These are phyloP conservation scores for Colletotrichum brevisporum DNA, from an alignment of 2,329 filamentous ascomycete species.

Conservation along the genomic window DNA sequence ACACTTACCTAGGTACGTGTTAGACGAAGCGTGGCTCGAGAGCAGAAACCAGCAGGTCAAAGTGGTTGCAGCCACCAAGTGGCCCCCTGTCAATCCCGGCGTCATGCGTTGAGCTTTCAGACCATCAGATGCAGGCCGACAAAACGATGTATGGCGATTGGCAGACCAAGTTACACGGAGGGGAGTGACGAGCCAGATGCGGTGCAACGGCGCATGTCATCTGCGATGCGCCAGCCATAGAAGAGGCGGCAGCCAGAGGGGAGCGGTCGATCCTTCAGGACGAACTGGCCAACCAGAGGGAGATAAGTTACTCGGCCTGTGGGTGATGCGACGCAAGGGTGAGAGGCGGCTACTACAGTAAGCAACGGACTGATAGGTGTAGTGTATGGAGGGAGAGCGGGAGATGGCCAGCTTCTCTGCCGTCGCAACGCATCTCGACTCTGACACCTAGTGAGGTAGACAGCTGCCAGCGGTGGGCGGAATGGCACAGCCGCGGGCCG, in stretches of 20 bases:
- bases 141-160: conserved; percentile 16
- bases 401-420: conserved; percentile 7
- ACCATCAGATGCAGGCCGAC: conserved; percentile 12
- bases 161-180: conserved; percentile 5
- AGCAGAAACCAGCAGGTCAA: neutral
- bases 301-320: neutral
- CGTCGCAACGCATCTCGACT: conserved; percentile 1
- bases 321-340: conserved; percentile 37
- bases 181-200: conserved; percentile 21
- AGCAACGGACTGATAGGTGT: neutral
- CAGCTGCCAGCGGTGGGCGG: neutral
- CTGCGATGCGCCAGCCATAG: conserved; percentile 11
- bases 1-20: neutral
- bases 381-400: conserved; percentile 3
- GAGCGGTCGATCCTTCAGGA: conserved; percentile 21
- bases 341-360: neutral
- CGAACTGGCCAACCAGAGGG: conserved; percentile 8
- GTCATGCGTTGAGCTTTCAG: conserved; percentile 30
- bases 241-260: conserved; percentile 9
- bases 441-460: neutral
- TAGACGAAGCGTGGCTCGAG: neutral
- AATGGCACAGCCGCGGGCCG: conserved; percentile 10
- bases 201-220: conserved; percentile 14
- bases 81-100: conserved; percentile 22
- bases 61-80: conserved; percentile 34